Evolutionary conservation across 2,329 filamentous ascomycete genomes (phyloP).

Genomic region (Emericellopsis atlantica): DNA sequence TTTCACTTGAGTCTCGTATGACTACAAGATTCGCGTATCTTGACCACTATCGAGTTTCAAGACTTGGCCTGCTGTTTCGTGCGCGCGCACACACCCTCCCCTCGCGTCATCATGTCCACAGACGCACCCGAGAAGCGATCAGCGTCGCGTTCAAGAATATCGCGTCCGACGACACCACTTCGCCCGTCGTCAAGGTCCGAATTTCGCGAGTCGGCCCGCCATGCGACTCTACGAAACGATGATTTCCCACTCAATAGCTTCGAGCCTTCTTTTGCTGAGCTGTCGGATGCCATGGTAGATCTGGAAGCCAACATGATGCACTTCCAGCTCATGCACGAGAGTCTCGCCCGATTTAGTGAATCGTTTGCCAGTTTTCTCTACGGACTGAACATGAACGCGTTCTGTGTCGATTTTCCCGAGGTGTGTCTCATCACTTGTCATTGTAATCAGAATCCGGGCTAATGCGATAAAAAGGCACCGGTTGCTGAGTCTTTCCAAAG

Average conservation of each 20-base stretch:
- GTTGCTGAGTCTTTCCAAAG: constrained; percentile 71
- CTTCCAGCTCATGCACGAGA: constrained; percentile 94
- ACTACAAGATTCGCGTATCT: too few relatives aligned
- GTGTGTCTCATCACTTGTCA: constrained; percentile 26
- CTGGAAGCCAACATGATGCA: constrained; percentile 97
- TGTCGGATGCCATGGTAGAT: constrained; percentile 88
- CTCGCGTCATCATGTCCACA: constrained; percentile 10
- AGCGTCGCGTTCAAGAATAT: constrained; percentile 49
- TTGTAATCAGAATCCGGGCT: background rate
- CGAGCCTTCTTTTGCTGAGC: constrained; percentile 84
- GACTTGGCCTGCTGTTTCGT: too few relatives aligned
- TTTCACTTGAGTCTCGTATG: too few relatives aligned
- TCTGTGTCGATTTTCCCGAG: constrained; percentile 96
- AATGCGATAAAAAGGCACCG: constrained; percentile 48
- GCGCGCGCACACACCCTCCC: too few relatives aligned
- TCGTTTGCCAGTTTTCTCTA: constrained; percentile 94
- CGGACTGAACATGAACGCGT: constrained; percentile 97
- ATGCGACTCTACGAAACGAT: constrained; percentile 26
- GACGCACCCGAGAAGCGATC: constrained; percentile 27
- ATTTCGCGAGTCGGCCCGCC: constrained; percentile 61
- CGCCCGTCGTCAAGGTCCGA: constrained; percentile 83
- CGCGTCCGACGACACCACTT: constrained; percentile 83
- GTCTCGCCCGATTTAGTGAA: constrained; percentile 83
- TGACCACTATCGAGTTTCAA: too few relatives aligned
- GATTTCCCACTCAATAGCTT: constrained; percentile 67